phyloP scores from a whole-genome alignment of 495 filamentous ascomycete genomes.

The Chaetomium cochliodes region DNA sequence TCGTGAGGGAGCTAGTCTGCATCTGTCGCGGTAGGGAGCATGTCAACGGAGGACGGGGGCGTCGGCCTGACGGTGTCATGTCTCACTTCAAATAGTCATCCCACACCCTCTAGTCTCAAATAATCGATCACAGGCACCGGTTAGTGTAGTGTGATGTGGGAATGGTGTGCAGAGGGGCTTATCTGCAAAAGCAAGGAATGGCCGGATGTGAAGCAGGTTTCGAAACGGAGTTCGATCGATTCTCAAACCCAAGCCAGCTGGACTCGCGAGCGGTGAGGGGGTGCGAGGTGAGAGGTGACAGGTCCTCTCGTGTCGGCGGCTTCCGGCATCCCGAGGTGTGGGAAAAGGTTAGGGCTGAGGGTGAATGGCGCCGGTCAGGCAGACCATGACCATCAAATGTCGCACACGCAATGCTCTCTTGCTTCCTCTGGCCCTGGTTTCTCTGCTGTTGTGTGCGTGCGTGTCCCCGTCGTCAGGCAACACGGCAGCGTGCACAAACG shows the following conservation, averaged over 20 bases:
- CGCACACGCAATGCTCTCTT: not conserved
- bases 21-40: not conserved
- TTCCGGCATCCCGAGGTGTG: not conserved
- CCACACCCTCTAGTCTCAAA: not conserved
- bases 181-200: not conserved
- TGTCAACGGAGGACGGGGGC: not conserved
- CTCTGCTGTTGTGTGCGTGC: not conserved
- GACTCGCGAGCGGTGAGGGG: too few relatives aligned
- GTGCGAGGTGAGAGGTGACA: not conserved
- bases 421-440: not conserved
- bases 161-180: not conserved
- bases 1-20: not conserved
- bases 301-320: not conserved
- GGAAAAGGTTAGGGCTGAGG: not conserved
- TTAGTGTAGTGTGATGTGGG: not conserved
- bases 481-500: not conserved
- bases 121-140: not conserved
- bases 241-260: not conserved
- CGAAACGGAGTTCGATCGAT: not conserved
- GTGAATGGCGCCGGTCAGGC: not conserved
- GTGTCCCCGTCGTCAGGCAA: constrained; percentile 1
- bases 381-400: not conserved
- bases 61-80: not conserved
- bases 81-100: not conserved
- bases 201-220: not conserved